Conservation (phyloP, 1,139 yeast genomes). For the Groenewaldozyma sp. region DNA sequence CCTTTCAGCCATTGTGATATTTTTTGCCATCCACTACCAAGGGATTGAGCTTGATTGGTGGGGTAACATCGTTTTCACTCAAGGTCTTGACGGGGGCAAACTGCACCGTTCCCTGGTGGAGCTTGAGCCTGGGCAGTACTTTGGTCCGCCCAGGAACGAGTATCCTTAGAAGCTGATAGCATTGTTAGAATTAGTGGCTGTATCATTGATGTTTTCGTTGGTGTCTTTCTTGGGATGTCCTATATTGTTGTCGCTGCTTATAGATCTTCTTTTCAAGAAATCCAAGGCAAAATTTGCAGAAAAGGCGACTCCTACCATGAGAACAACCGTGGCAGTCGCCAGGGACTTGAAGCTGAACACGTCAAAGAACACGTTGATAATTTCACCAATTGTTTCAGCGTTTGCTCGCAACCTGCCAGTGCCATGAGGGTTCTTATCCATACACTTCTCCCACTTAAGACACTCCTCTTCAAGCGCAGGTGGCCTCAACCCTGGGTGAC, state of each 20-base stretch:
- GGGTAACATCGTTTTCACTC: constrained; percentile 43
- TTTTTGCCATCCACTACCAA: constrained; percentile 44
- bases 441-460: constrained; percentile 64
- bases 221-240: neutral
- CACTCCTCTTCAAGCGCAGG: constrained; percentile 72
- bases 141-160: constrained; percentile 32
- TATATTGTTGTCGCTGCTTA: no score
- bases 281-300: neutral
- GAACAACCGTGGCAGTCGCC: constrained; percentile 31
- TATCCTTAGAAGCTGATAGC: constrained; percentile 11
- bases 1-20: constrained; percentile 34
- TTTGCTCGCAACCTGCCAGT: constrained; percentile 60
- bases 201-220: neutral
- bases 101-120: constrained; percentile 28
- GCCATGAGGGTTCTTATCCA: constrained; percentile 71
- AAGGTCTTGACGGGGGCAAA: constrained; percentile 37
- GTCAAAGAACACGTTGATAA: constrained; percentile 61
- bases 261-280: neutral
- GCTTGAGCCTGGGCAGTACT: constrained; percentile 36
- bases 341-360: constrained; percentile 65
- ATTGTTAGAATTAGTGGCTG: neutral
- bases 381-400: constrained; percentile 71
- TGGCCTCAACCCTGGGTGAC: constrained; percentile 38
- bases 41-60: constrained; percentile 40
- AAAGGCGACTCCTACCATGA: neutral